Base-by-base conservation (phyloP, 169 alveolate genomes). In the Eimeria tenella region DNA sequence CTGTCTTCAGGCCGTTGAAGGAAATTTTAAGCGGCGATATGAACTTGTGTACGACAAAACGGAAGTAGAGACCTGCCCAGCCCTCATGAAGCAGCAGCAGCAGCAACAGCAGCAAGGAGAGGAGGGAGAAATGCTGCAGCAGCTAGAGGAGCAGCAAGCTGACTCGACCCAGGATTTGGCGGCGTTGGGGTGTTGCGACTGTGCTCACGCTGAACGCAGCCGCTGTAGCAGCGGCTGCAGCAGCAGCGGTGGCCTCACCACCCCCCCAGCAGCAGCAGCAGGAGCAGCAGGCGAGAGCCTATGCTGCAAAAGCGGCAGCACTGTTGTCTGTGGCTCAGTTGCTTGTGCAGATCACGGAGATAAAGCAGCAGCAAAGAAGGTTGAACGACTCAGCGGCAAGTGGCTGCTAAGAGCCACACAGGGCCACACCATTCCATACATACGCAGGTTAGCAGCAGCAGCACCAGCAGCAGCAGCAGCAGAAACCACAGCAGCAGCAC, bases 321-420 rank as follows among this genome's bases (percentile, higher is more conserved):
- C 49, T 4, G 13, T 19, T 21, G 17, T 68, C 17, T 68, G 79
- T 23, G 79, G 21, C 31, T 68, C 79, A 15, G 4, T 68, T 19
- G 79, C 79, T 19, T 68, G 79, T 31, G 79, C 79, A 68, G 79
- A 68, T 68, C 31, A 23, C 31, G 49, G 79, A 15, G 79, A 21
- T 68, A 19, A 21, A 3, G 79, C 79, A 49, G 87, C 87, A 49
- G 87, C 87, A n/a, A 77, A 53, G 87, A 77, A 52, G 68, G 87
- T 77, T 25, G 86, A 87, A 21, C 52, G 31, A 1, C 21, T 74
- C 70, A 89, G 81, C 81, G 94, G 83, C 68, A 71, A 82, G 49
- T 89, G 94, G 94, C 94, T 89, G 82, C 87, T 89, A 7, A 65
- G 94, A 8, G 94, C 94, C n/a, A 89, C 94, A 56, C 94, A 89